Base-by-base conservation (phyloP, 495 filamentous ascomycete genomes). In the Sordaria brevicollis region DNA sequence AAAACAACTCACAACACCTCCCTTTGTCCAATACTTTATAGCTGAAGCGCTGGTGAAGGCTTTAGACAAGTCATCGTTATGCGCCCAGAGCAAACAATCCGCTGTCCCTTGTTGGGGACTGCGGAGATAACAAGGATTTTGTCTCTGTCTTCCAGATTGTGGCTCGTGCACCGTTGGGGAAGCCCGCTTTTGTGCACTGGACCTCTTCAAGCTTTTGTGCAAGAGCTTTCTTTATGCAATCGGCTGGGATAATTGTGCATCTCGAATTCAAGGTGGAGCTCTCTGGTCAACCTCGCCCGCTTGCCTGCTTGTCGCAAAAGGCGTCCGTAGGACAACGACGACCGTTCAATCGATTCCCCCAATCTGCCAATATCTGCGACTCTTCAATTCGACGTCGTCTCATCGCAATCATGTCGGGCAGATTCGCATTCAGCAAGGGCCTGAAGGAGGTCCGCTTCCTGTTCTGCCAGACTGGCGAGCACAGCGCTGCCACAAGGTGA, bases 381-480 rank as follows among this genome's bases (percentile, higher is more conserved):
- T n/a, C 31, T 41, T 34, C 39, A n/a, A 65, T n/a, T 54, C 2
- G 29, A n/a, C 9, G 31, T 13, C 11, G 41, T 15, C 38, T 38
- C 41, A 69, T 74, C 68, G 68, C 66, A 79, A 84, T 76, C 65
- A 99, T 98, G 95, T 93, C 95, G 68, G 83, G 86, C 80, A 96
- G 95, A 86, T 97, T 97, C 81, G 91, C 88, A 74, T 99, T 98
- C 81, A 86, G 89, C 70, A 92, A 91, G 78, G 80, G 86, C 70
- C 83, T 99, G 77, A 97, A 94, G 87, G 95, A 99, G 85, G 86
- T 99, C 78, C 93, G 95, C 73, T 99, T 99, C 83, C 85, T 94
- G 71, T 93, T 98, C 83, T 98, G 96, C 83, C 95, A 98, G 82
- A 92, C 90, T 38, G 91, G 89, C 43, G 92, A 97, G 78, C 88